A percentile compares a stretch with the other conserved stretches of the same genome.
Evolutionary conservation across 306 rosid species (phyloP).

Genomic region (Cicer chorassanicum): DNA sequence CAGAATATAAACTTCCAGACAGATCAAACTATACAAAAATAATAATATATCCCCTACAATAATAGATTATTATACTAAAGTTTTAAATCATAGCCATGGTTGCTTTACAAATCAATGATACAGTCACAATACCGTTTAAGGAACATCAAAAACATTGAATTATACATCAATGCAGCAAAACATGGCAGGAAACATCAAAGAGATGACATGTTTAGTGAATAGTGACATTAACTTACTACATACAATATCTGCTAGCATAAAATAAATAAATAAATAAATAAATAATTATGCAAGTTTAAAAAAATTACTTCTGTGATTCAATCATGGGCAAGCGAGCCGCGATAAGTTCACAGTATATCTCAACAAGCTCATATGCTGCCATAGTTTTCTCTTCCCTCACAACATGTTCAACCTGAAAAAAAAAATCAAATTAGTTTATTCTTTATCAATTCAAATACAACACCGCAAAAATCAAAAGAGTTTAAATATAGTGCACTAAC

Average conservation of each 20-base stretch:
- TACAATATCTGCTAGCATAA: constrained; percentile 1
- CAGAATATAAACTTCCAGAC: constrained; percentile 10
- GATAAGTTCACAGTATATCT: constrained; percentile 92
- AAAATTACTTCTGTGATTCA: constrained; percentile 85
- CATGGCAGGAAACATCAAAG: not conserved
- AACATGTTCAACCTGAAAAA: constrained; percentile 89
- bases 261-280: not conserved
- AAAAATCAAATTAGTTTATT: constrained; percentile 26
- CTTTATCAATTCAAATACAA: not conserved
- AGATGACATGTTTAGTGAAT: not conserved
- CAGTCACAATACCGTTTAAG: not conserved
- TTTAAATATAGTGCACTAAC: no score
- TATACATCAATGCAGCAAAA: constrained; percentile 8
- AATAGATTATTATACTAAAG: not conserved
- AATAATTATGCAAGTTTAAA: constrained; percentile 26
- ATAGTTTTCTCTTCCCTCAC: constrained; percentile 86
- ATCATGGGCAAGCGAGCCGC: constrained; percentile 82
- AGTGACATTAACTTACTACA: not conserved
- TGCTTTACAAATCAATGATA: not conserved
- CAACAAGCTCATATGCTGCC: constrained; percentile 88
- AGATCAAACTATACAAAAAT: constrained; percentile 31
- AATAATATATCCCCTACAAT: not conserved
- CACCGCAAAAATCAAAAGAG: not conserved
- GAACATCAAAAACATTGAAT: not conserved
- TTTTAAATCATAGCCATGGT: not conserved